phyloP scores from a whole-genome alignment of 2,329 filamentous ascomycete genomes.

The Thelonectria olida region DNA sequence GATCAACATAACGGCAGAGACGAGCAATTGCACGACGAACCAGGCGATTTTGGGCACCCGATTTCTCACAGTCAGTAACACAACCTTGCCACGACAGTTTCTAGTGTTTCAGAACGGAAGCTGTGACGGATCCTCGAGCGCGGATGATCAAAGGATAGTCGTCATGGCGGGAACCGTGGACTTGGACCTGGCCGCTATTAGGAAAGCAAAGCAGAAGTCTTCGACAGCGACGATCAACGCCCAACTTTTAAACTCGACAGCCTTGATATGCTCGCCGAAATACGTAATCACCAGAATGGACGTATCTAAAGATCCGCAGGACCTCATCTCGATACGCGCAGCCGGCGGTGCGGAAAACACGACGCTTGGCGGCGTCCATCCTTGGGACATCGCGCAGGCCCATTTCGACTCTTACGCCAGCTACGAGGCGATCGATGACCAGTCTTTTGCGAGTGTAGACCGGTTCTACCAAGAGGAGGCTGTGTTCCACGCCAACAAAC shows the following conservation, averaged over 20 bases:
- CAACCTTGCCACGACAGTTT: slow-evolving; percentile 27
- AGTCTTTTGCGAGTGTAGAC: slow-evolving; percentile 7
- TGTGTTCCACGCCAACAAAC: slow-evolving; percentile 43
- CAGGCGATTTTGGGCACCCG: slow-evolving; percentile 30
- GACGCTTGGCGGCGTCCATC: slow-evolving; percentile 29
- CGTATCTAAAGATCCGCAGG: slow-evolving; percentile 29
- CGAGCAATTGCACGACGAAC: slow-evolving; percentile 25
- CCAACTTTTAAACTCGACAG: slow-evolving; percentile 24
- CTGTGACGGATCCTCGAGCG: slow-evolving; percentile 28
- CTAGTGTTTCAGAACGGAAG: slow-evolving; percentile 28
- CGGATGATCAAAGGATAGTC: slow-evolving; percentile 34
- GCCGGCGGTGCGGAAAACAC: slow-evolving; percentile 20
- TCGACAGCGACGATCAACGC: slow-evolving; percentile 20
- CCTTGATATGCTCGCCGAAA: slow-evolving; percentile 35
- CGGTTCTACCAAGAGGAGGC: slow-evolving; percentile 34
- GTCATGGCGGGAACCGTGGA: slow-evolving; percentile 30
- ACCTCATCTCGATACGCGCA: slow-evolving; percentile 21
- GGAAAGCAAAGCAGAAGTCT: slow-evolving; percentile 22
- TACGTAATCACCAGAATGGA: slow-evolving; percentile 29
- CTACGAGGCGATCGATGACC: background rate
- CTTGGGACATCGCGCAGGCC: slow-evolving; percentile 32
- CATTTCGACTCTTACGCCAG: slow-evolving; percentile 33
- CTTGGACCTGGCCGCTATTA: slow-evolving; percentile 28
- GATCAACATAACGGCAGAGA: slow-evolving; percentile 44
- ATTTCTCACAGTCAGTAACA: slow-evolving; percentile 23